Evolutionary conservation across 441 rosid species (phyloP), one percentile per base, ranked within the genome.

Genomic region (Pelargonium citronellum): DNA sequence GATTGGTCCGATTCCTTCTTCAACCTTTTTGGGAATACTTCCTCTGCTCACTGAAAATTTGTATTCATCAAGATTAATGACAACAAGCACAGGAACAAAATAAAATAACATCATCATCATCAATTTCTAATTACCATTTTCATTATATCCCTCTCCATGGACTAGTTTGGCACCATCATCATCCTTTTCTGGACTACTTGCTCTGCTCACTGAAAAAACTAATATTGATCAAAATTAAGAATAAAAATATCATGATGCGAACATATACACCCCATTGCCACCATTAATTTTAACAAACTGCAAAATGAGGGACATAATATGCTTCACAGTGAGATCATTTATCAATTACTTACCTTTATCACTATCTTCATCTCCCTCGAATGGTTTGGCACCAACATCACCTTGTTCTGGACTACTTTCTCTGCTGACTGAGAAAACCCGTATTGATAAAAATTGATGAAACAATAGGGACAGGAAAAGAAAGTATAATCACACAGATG

Each of bases 41-140:
- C 82, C 89, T 79, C 81, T 57, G 63, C 80, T 77, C 60, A 67
- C 97, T 90, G 86, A 78, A 66, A 78, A 57, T 72, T 66, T 19
- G 17, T 37, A 71, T 57, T 70, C 53, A 81, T 64, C 51, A 76
- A 61, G 64, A 71, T 66, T 64, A 73, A 62, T 20, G 58, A 37
- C 51, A 67, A 71, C 6, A 62, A 39, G n/a, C 13, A 63, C 10
- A 24, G 66, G 66, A n/a, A 30, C 2, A 8, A 30, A 27, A 30
- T 63, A 63, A 63, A 62, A 27, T 30, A 61, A 24, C 66, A 63
- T 30, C 66, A 63, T 63, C 66, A 63, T 63, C 43, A 63, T 34
- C 43, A 30, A 30, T 13, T 34, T 63, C 44, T 30, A n/a, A 7
- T 30, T 63, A 63, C 66, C 66, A 27, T 30, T 27, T 12, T 30